These are phyloP conservation scores for Blastobotrys robertii DNA, from an alignment of 805 yeast species.

Conservation along the genomic window DNA sequence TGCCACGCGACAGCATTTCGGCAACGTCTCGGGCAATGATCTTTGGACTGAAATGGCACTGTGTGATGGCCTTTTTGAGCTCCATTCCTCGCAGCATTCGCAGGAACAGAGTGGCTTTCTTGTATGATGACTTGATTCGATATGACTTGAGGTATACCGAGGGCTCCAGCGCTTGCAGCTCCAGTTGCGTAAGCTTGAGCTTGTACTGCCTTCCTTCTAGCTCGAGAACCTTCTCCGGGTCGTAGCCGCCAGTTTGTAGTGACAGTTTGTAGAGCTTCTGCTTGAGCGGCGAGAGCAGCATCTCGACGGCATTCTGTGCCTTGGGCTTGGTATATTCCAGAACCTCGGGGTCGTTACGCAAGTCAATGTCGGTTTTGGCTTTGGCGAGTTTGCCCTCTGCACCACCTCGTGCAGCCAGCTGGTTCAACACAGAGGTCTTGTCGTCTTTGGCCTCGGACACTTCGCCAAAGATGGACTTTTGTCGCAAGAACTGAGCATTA, in stretches of 20 bases:
- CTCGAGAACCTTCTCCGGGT: conserved; percentile 45
- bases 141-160: conserved; percentile 71
- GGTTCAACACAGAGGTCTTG: conserved; percentile 9
- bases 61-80: conserved; percentile 76
- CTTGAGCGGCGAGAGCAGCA: conserved; percentile 61
- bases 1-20: conserved; percentile 60
- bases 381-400: background rate
- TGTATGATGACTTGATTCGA: conserved; percentile 79
- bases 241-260: conserved; percentile 58
- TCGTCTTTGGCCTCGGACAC: conserved; percentile 12
- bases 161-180: conserved; percentile 77
- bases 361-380: conserved; percentile 9
- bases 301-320: conserved; percentile 46
- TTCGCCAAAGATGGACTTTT: conserved; percentile 11
- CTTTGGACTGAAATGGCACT: conserved; percentile 79
- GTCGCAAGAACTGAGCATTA: no score
- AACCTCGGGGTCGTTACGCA: conserved; percentile 14
- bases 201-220: conserved; percentile 41
- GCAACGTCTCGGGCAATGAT: conserved; percentile 72
- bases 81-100: conserved; percentile 66
- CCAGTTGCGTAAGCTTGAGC: conserved; percentile 49
- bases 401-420: conserved; percentile 5
- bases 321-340: conserved; percentile 44
- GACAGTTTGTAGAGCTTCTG: conserved; percentile 45
- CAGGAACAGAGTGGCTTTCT: conserved; percentile 73